Evolutionary conservation across 1,284 basidiomycete species (phyloP).

Genomic region (Cystobasidium sp.): DNA sequence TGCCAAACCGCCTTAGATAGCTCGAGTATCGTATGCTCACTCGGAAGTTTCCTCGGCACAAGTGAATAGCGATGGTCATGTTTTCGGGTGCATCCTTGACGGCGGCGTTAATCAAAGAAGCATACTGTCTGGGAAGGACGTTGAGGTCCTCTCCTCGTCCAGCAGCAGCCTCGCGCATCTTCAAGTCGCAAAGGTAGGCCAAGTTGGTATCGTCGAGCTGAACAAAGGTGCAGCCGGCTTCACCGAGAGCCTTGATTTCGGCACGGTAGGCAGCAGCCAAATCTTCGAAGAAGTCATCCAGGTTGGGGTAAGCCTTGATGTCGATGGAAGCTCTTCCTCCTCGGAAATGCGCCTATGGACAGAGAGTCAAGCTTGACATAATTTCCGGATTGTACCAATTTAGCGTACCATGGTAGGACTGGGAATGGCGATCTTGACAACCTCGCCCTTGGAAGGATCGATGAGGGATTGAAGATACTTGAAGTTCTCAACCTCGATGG

Average conservation of each 20-base stretch:
- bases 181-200: slow-evolving; percentile 47
- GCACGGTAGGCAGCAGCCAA: slow-evolving; percentile 62
- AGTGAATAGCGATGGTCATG: slow-evolving; percentile 71
- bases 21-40: slow-evolving; percentile 58
- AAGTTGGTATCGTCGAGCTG: slow-evolving; percentile 51
- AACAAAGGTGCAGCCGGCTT: slow-evolving; percentile 69
- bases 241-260: slow-evolving; percentile 73
- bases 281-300: slow-evolving; percentile 54
- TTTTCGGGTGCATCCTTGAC: slow-evolving; percentile 66
- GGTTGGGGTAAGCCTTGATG: slow-evolving; percentile 50
- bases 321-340: slow-evolving; percentile 51
- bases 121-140: slow-evolving; percentile 69
- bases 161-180: slow-evolving; percentile 54
- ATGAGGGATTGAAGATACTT: slow-evolving; percentile 51
- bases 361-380: no score
- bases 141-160: slow-evolving; percentile 63
- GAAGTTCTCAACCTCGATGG: slow-evolving; percentile 54
- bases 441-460: slow-evolving; percentile 44
- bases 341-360: slow-evolving; percentile 46
- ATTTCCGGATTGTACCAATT: background rate
- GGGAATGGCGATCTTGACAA: slow-evolving; percentile 54
- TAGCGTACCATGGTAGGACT: slow-evolving; percentile 49
- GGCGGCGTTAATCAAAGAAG: slow-evolving; percentile 70
- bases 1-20: background rate
- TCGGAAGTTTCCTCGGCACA: slow-evolving; percentile 79